Base-by-base conservation (phyloP, 1,284 basidiomycete species). In the Tilletia indica region DNA sequence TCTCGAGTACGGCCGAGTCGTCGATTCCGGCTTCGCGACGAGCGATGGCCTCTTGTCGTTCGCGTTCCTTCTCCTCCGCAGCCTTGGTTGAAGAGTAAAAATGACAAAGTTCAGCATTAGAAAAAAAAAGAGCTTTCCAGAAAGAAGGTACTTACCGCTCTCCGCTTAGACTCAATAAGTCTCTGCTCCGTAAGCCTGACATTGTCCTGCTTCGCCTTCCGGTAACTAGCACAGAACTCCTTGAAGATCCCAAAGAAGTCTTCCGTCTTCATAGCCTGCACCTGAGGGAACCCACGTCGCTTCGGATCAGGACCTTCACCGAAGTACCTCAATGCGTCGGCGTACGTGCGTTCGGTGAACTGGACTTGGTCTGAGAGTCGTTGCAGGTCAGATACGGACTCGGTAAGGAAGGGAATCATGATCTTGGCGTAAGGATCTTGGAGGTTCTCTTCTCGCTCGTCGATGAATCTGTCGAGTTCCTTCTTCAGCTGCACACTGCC, bases 181-280 rank as follows among this genome's bases (percentile, higher is more conserved):
- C 82, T 71, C 71, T 83, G 81, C 75, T 84, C 80, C 14, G 74
- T 76, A n/a, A 83, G 74, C 38, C 72, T 49, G 4, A 82, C 76
- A 69, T 84, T 84, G 67, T 82, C 82, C 67, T 69, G 48, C 71
- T 83, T 83, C 49, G 76, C 76, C 74, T 84, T 84, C 70, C 78
- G 77, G 69, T 84, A 84, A n/a, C 82, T 77, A 19, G 82, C 74
- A 49, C 77, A 45, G 61, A 84, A 84, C 73, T 84, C 82, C 38
- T 80, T 80, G 67, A 84, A 84, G 68, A 84, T 81, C n/a, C 82
- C 82, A 70, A 84, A 84, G 74, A 84, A 84, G 72, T 84, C 82
- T 58, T 84, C 82, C 8, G 82, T 84, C 14, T 76, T 73, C 82
- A 84, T 83, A 16, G 71, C 51, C 71, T 82, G 78, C 68, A 74